A percentile compares a stretch with the other conserved stretches of the same genome.
Conservation (phyloP, 129 eudicot genomes). For the carrot (Daucus carota) region DH1_v3.0 NC_030381.2:50335501-50336000, state of each 20-base stretch:
- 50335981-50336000: slow-evolving; percentile 83
- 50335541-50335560: slow-evolving; percentile 88
- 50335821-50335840: background rate
- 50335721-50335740: too few relatives aligned
- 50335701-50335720: background rate
- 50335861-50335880: background rate
- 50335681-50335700: background rate
- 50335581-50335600: slow-evolving; percentile 63
- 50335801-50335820: too few relatives aligned
- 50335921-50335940: background rate
- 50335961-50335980: slow-evolving; percentile 61
- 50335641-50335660: background rate
- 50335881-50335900: background rate
- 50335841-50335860: background rate
- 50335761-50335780: background rate
- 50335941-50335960: slow-evolving; percentile 69
- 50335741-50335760: background rate
- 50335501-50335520: background rate
- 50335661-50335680: background rate
- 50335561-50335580: slow-evolving; percentile 89
- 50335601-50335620: slow-evolving; percentile 1
- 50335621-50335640: background rate
- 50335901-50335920: background rate
- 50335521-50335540: slow-evolving; percentile 93
- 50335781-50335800: too few relatives aligned